phyloP scores from a whole-genome alignment of 2,329 filamentous ascomycete genomes.

The Aspergillus proliferans region DNA sequence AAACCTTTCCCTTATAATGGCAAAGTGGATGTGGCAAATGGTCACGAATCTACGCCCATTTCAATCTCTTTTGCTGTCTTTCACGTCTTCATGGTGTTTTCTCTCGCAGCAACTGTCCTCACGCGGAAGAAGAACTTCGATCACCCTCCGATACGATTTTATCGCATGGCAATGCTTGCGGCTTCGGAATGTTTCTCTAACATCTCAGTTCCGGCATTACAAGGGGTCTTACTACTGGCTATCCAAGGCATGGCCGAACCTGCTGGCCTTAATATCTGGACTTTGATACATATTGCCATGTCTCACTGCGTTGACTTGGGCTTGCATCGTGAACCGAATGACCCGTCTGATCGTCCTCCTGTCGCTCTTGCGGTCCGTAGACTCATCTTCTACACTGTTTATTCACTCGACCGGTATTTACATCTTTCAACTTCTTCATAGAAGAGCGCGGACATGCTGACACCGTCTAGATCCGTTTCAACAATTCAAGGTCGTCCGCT shows the following conservation, averaged over 20 bases:
- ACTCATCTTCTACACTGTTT: conserved; percentile 32
- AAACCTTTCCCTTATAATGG: conserved; percentile 22
- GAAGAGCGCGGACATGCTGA: too few relatives aligned
- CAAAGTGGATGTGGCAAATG: conserved; percentile 7
- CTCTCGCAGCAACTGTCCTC: conserved; percentile 30
- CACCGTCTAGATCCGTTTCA: conserved; percentile 23
- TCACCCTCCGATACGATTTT: conserved; percentile 29
- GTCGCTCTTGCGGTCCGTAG: conserved; percentile 12
- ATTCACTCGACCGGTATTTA: conserved; percentile 29
- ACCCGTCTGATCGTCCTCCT: conserved; percentile 3
- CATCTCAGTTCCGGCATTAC: conserved; percentile 28
- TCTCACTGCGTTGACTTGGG: conserved; percentile 35
- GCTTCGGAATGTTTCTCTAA: conserved; percentile 28
- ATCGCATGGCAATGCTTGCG: conserved; percentile 25
- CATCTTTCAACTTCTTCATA: too few relatives aligned
- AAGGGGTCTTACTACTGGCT: conserved; percentile 25
- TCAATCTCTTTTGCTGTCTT: conserved; percentile 17
- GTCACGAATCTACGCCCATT: conserved; percentile 7
- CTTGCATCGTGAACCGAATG: conserved; percentile 28
- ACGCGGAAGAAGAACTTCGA: conserved; percentile 29
- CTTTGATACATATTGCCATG: conserved; percentile 30
- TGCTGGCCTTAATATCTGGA: conserved; percentile 33
- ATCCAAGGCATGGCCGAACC: conserved; percentile 30
- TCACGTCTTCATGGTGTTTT: conserved; percentile 33
- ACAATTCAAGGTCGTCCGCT: conserved; percentile 36